Base-by-base conservation (phyloP, 2,329 filamentous ascomycete species). In the Alternaria hordeiaustralica region DNA sequence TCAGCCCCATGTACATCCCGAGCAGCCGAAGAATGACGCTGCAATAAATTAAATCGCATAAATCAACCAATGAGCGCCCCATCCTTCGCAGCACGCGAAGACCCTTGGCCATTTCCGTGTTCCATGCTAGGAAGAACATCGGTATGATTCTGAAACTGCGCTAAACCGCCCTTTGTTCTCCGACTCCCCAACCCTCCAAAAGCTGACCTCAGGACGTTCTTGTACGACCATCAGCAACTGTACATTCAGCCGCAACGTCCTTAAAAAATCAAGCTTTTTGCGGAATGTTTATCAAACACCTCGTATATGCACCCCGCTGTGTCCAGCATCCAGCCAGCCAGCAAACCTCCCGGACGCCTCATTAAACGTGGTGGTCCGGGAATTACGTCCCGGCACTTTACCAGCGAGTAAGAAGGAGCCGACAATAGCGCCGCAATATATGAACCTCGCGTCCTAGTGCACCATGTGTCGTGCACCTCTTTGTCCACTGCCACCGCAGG, bases 241-340 rank as follows among this genome's bases (percentile, higher is more conserved):
- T 2, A 13, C 20, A 21, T 45, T 45, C 18, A 21, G 43, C 49
- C 28, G 30, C 28, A 51, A 21, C 33, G 28, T 33, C 30, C 13
- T 20, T 9, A 15, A 18, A 18, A 26, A 51, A 18, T 54, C 28
- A 30, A 59, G 55, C 43, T 47, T 62, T 28, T 33, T 25, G 36
- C 21, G 25, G 26, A 57, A 64, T 54, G 55, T 57, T 61, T 58
- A 41, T 60, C 33, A 43, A 28, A 60, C 44, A 43, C 18, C 9
- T 60, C 54, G 58, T 51, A 45, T 67, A 61, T 64, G 62, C 58
- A 47, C 58, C 58, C 54, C 60, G 63, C 63, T 25, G 28, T 54
- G 21, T 20, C 12, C 12, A 13, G 20, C 21, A 18, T 53, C 13
- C 18, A n/a, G 41, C 49, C 25, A 20, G 33, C 49, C 20, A 20